Evolutionary conservation across 1,284 basidiomycete species (phyloP), one percentile per base, ranked within the genome.

Genomic region (Leccinum subrobustum): DNA sequence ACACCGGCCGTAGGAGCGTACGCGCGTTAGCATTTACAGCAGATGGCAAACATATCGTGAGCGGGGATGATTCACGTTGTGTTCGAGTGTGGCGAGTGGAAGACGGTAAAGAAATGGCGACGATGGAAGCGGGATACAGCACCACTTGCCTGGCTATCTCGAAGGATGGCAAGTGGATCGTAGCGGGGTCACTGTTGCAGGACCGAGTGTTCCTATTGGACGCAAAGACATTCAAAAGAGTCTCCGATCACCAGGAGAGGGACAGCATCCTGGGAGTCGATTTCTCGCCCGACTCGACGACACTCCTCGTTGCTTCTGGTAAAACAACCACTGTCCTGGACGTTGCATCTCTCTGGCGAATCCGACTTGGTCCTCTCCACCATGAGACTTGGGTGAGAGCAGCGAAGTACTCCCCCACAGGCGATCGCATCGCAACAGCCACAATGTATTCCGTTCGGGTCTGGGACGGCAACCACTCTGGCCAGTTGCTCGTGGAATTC

Each of bases 281-380:
- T 44, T 67, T 65, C 39, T 65, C 66, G 8, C 63, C 65, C 12
- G 55, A 65, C 60, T 55, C 57, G 16, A 29, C 54, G 6, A 29
- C 52, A 9, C 63, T 65, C 52, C 58, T 58, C 48, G 6, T 27
- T 6, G 57, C 55, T 29, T 59, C 47, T 4, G 4, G 27, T 12
- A 53, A 51, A 2, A 47, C 51, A 37, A 52, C 56, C 27, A 23
- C 27, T 16, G 6, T 57, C 27, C 51, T 23, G 42, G 52, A 67
- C 18, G 3, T 57, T 16, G 35, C 48, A 11, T 50, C 14, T 12
- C 47, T 9, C 6, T 6, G 12, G 14, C 11, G 20, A 3, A 11
- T 18, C 9, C 42, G n/a, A 50, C 47, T 50, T 50, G 47, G 47
- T 25, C 47, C 20, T 14, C 23, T 50, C 14, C 6, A 23, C 12